A percentile compares a stretch with the other conserved stretches of the same genome.
phyloP scores from a whole-genome alignment of 805 yeast species.

The Kurtzmaniella cleridarum region DNA sequence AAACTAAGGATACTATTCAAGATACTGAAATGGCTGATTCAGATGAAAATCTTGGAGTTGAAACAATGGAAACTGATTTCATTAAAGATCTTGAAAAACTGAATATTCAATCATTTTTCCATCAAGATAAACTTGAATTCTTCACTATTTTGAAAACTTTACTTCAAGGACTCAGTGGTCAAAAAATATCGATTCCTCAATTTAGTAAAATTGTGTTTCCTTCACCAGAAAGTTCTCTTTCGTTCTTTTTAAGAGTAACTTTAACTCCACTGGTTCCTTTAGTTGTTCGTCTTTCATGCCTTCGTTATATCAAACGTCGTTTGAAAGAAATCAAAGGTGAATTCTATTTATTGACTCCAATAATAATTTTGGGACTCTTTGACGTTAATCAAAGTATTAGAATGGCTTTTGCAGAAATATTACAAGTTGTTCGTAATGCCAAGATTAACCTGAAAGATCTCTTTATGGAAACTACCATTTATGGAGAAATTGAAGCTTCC shows the following conservation, averaged over 20 bases:
- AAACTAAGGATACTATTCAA: conserved; percentile 24
- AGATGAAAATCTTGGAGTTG: conserved; percentile 16
- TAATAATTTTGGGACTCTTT: conserved; percentile 47
- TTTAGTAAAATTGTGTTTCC: conserved; percentile 25
- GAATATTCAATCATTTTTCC: not conserved
- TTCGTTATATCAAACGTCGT: conserved; percentile 34
- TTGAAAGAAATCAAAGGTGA: conserved; percentile 27
- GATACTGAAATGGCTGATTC: conserved; percentile 11
- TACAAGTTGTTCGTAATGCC: conserved; percentile 28
- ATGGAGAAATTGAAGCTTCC: conserved; percentile 43
- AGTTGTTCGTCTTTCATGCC: conserved; percentile 46
- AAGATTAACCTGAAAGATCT: conserved; percentile 27
- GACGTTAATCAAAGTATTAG: conserved; percentile 51
- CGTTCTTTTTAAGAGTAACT: conserved; percentile 55
- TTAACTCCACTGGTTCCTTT: conserved; percentile 56
- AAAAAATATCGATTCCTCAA: conserved; percentile 8
- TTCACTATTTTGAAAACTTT: no score
- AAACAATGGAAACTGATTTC: conserved; percentile 15
- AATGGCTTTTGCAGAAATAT: conserved; percentile 22
- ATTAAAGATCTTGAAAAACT: conserved; percentile 11
- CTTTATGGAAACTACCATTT: conserved; percentile 51
- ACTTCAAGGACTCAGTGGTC: conserved; percentile 4
- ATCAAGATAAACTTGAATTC: not conserved
- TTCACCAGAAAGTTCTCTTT: conserved; percentile 39
- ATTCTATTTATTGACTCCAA: conserved; percentile 54